Evolutionary conservation across 2,329 filamentous ascomycete species (phyloP).

Genomic region (Hypoxylon sp.): DNA sequence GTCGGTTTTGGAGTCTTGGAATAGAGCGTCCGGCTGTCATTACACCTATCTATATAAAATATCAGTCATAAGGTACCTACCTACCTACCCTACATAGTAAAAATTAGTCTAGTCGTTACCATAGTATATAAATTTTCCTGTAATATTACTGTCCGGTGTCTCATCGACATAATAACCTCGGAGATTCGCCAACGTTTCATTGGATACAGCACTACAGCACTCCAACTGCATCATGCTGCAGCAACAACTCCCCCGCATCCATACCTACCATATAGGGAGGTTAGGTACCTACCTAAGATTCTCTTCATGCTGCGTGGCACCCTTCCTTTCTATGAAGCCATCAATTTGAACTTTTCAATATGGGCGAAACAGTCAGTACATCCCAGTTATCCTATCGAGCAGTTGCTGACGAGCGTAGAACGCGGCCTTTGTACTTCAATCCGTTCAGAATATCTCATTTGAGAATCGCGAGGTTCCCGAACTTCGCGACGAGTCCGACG

Average conservation of each 20-base stretch:
- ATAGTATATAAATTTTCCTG: slow-evolving; percentile 31
- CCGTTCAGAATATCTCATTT: slow-evolving; percentile 61
- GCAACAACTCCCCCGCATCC: slow-evolving; percentile 6
- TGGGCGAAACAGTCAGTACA: background rate
- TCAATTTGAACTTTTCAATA: background rate
- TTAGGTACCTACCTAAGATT: too few species aligned
- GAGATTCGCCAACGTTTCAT: background rate
- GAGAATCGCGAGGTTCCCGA: slow-evolving; percentile 60
- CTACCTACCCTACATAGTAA: slow-evolving; percentile 31
- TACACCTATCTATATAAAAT: slow-evolving; percentile 22
- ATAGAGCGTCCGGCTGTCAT: slow-evolving; percentile 30
- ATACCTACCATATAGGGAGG: background rate
- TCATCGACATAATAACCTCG: background rate
- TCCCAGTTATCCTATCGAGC: background rate
- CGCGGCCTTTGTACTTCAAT: slow-evolving; percentile 63
- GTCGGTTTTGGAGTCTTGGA: slow-evolving; percentile 33
- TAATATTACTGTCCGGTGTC: slow-evolving; percentile 25
- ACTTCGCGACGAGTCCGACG: slow-evolving; percentile 59
- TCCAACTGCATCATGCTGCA: slow-evolving; percentile 18
- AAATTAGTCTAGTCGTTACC: slow-evolving; percentile 37
- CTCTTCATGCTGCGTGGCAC: background rate
- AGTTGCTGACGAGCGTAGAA: slow-evolving; percentile 54
- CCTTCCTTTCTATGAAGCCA: background rate
- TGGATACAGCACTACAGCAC: background rate
- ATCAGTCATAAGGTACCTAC: slow-evolving; percentile 23